Evolutionary conservation across 306 rosid genomes (phyloP).

Genomic region (Vachellia pachyceras): DNA sequence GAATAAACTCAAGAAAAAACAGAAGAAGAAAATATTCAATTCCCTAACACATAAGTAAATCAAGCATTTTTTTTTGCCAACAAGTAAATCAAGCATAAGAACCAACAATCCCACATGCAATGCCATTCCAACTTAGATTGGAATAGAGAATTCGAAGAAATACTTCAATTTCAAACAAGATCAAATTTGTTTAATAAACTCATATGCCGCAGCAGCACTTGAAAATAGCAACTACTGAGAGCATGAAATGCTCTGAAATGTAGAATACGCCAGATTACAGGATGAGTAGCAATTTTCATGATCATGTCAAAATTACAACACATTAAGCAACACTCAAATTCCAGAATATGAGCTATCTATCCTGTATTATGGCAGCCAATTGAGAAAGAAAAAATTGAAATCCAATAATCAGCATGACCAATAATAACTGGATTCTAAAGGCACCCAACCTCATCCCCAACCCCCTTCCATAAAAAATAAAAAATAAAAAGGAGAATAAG

Average conservation of each 20-base stretch:
- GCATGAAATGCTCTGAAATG: neutral
- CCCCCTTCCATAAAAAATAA: neutral
- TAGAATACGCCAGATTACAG: neutral
- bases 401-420: neutral
- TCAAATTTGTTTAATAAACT: neutral
- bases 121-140: neutral
- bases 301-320: neutral
- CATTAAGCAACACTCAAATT: neutral
- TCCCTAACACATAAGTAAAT: neutral
- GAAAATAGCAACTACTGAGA: neutral
- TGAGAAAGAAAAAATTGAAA: neutral
- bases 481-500: neutral
- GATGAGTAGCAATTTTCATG: neutral
- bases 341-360: neutral
- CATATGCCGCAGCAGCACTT: neutral
- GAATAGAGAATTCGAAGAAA: neutral
- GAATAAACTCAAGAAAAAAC: constrained; percentile 4
- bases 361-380: neutral
- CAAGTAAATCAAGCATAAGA: too few species aligned
- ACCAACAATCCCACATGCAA: neutral
- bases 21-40: neutral
- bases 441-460: neutral
- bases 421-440: neutral
- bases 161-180: constrained; percentile 3
- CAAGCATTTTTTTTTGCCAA: too few species aligned